Evolutionary conservation across 1,284 basidiomycete genomes (phyloP).

Genomic region (Naganishia liquefaciens): DNA sequence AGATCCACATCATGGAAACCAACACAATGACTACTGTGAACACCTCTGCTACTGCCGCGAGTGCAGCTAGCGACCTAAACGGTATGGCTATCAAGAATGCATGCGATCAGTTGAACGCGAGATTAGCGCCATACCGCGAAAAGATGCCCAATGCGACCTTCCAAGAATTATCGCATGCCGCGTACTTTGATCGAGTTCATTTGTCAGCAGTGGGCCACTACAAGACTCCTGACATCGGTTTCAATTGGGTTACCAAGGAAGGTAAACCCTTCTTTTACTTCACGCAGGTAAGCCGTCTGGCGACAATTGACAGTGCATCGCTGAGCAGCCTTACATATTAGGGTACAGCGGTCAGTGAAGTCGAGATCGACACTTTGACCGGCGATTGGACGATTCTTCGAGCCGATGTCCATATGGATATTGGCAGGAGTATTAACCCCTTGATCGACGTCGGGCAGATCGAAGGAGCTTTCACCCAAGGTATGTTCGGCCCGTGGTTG

Average conservation of each 20-base stretch:
- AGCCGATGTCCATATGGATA: slow-evolving; percentile 45
- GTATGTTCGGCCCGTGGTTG: slow-evolving; percentile 23
- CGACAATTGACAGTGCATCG: slow-evolving; percentile 36
- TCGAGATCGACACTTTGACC: slow-evolving; percentile 50
- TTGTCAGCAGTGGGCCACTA: slow-evolving; percentile 50
- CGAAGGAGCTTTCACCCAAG: slow-evolving; percentile 42
- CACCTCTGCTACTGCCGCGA: slow-evolving; percentile 46
- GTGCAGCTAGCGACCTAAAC: slow-evolving; percentile 41
- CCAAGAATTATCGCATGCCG: slow-evolving; percentile 42
- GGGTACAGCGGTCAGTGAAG: slow-evolving; percentile 47
- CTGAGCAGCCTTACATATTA: slow-evolving; percentile 31
- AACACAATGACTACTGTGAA: slow-evolving; percentile 44
- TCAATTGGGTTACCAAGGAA: slow-evolving; percentile 43
- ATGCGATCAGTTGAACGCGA: slow-evolving; percentile 49
- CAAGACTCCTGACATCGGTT: slow-evolving; percentile 48
- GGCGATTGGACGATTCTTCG: slow-evolving; percentile 38
- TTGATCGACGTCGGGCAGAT: slow-evolving; percentile 53
- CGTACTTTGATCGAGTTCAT: slow-evolving; percentile 48
- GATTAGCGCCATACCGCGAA: slow-evolving; percentile 40
- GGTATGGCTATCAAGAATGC: slow-evolving; percentile 46
- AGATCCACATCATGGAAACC: slow-evolving; percentile 48
- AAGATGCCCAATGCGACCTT: slow-evolving; percentile 39
- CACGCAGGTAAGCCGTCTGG: slow-evolving; percentile 32
- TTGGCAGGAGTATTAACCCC: slow-evolving; percentile 51
- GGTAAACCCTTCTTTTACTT: slow-evolving; percentile 46